phyloP scores from a whole-genome alignment of 768 basidiomycete species.

The Xerocomellus dryophilus region DNA sequence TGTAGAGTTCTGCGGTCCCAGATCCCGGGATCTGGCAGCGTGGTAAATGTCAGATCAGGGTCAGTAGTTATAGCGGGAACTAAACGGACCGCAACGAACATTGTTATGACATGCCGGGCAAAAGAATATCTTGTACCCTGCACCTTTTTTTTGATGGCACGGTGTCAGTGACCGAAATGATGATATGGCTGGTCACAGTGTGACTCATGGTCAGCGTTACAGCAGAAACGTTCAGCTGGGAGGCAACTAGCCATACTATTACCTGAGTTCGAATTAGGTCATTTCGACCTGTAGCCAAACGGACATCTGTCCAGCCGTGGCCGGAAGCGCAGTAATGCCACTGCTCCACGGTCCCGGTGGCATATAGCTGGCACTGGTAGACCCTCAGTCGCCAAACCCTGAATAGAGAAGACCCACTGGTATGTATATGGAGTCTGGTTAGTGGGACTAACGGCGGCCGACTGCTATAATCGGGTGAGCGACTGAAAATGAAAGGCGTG shows the following conservation, averaged over 20 bases:
- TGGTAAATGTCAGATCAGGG: background rate
- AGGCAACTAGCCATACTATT: background rate
- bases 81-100: background rate
- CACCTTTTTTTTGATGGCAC: background rate
- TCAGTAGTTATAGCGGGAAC: background rate
- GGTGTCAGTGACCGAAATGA: background rate
- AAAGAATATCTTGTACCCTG: background rate
- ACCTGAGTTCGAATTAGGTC: background rate
- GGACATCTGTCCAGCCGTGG: background rate
- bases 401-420: background rate
- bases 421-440: too few relatives aligned
- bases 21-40: background rate
- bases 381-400: background rate
- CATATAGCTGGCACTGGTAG: background rate
- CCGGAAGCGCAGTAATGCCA: too few relatives aligned
- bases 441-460: background rate
- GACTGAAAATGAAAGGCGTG: background rate
- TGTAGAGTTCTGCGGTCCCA: background rate
- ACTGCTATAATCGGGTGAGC: background rate
- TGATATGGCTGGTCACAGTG: background rate
- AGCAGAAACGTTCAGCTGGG: background rate
- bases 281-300: background rate
- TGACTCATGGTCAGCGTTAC: slow-evolving; percentile 3
- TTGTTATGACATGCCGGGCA: background rate
- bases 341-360: background rate